A percentile compares a stretch with the other conserved stretches of the same genome.
phyloP scores from a whole-genome alignment of 257 asterid species.

The Prunella vulgaris region DNA sequence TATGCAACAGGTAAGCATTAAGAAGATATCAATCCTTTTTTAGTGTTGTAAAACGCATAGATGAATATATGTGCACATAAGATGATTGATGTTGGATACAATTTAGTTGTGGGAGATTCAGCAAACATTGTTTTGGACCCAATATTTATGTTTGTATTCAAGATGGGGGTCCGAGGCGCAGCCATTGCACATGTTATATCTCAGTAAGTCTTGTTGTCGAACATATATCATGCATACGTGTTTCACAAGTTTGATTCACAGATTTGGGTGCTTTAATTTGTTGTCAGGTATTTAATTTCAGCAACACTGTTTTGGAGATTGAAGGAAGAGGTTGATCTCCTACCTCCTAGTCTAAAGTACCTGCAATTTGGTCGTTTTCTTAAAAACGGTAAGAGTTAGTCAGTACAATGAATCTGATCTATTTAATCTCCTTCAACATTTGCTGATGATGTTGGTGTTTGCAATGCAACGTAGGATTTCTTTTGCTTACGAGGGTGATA shows the following conservation, averaged over 20 bases:
- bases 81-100: background rate
- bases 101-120: constrained; percentile 57
- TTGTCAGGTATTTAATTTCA: constrained; percentile 72
- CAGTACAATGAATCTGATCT: too few species aligned
- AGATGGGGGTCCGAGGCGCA: constrained; percentile 63
- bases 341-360: constrained; percentile 52
- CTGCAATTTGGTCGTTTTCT: constrained; percentile 66
- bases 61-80: too few species aligned
- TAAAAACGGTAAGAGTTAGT: constrained; percentile 54
- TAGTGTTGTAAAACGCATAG: too few species aligned
- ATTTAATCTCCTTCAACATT: too few species aligned
- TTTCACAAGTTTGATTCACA: background rate
- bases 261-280: background rate
- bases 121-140: constrained; percentile 65
- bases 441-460: background rate
- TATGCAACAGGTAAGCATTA: constrained; percentile 54
- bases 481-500: constrained; percentile 67
- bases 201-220: constrained; percentile 43
- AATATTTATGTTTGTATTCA: constrained; percentile 49
- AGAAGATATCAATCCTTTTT: background rate
- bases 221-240: background rate
- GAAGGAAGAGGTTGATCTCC: constrained; percentile 45
- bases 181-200: constrained; percentile 76
- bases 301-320: constrained; percentile 58
- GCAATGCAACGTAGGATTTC: constrained; percentile 37